Evolutionary conservation across 2,329 filamentous ascomycete genomes (phyloP).

Genomic region (Colletotrichum higginsianum): DNA sequence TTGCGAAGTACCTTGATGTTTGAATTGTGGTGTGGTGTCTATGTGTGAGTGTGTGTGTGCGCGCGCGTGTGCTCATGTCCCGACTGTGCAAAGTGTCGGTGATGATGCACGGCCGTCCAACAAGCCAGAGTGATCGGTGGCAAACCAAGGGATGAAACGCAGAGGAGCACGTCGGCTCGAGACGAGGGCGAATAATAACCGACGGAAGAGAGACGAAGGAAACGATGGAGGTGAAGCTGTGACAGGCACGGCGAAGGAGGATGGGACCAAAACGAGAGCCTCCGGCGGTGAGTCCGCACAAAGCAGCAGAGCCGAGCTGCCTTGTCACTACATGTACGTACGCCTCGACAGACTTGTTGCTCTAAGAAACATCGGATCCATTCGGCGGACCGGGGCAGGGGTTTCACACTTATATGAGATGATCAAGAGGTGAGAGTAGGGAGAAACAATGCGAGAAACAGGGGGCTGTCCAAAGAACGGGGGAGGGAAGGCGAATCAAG

Average conservation of each 20-base stretch:
- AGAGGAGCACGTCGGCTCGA: constrained; percentile 19
- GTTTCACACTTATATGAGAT: constrained; percentile 18
- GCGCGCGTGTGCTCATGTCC: constrained; percentile 6
- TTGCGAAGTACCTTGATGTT: background rate
- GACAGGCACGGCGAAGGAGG: background rate
- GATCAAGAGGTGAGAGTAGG: background rate
- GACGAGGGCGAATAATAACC: constrained; percentile 16
- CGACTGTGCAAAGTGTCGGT: constrained; percentile 2
- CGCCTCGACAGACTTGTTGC: constrained; percentile 1
- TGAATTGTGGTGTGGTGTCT: background rate
- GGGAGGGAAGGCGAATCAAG: background rate
- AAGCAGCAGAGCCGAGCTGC: too few relatives aligned
- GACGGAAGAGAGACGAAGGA: background rate
- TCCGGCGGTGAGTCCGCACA: background rate
- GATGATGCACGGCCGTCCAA: constrained; percentile 25
- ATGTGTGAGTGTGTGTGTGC: background rate
- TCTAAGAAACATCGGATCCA: constrained; percentile 1
- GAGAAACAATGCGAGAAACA: background rate
- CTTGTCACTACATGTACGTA: too few relatives aligned
- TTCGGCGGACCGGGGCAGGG: background rate
- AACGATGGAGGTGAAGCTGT: constrained; percentile 4
- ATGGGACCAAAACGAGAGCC: background rate
- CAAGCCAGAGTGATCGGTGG: constrained; percentile 21
- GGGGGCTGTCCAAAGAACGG: too few relatives aligned
- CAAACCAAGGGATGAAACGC: constrained; percentile 36